Evolutionary conservation across 805 yeast genomes (phyloP).

Genomic region (Saccharomycopsis olivae): DNA sequence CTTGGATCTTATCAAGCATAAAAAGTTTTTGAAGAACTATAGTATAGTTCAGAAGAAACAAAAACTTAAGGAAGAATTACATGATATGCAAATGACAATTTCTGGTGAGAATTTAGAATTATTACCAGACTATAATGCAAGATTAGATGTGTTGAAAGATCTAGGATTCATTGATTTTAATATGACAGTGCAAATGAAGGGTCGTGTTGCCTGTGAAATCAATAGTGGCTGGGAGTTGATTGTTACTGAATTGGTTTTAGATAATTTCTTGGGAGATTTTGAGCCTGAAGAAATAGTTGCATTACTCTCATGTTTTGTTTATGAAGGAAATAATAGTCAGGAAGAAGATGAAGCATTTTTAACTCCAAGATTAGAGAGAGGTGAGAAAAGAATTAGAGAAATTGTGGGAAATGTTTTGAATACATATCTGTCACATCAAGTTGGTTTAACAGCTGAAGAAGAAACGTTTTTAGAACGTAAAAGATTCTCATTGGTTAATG

Average conservation of each 20-base stretch:
- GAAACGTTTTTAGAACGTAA: constrained; percentile 72
- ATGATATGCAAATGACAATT: constrained; percentile 45
- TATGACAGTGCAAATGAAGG: constrained; percentile 68
- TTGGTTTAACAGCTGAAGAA: constrained; percentile 73
- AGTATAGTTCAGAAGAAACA: constrained; percentile 35
- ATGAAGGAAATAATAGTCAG: constrained; percentile 63
- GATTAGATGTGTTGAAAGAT: constrained; percentile 67
- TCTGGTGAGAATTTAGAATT: constrained; percentile 85
- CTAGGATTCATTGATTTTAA: constrained; percentile 71
- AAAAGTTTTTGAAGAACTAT: constrained; percentile 36
- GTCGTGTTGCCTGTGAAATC: constrained; percentile 88
- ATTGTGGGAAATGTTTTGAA: constrained; percentile 54
- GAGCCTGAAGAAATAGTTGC: constrained; percentile 98
- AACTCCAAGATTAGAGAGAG: constrained; percentile 74
- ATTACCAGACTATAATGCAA: constrained; percentile 87
- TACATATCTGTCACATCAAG: constrained; percentile 57
- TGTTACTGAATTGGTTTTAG: constrained; percentile 79
- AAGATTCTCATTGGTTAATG: constrained; percentile 84
- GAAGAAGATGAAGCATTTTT: constrained; percentile 40
- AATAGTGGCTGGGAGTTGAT: constrained; percentile 87
- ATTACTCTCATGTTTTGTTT: constrained; percentile 80
- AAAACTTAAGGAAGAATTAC: constrained; percentile 39
- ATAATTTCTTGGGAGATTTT: constrained; percentile 85
- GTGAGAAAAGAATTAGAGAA: constrained; percentile 53
- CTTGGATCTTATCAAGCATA: constrained; percentile 26